Evolutionary conservation across 176 grass and related monocot species (phyloP), one percentile per base, ranked within the genome.

Genomic region (Dactylis glomerata): DNA sequence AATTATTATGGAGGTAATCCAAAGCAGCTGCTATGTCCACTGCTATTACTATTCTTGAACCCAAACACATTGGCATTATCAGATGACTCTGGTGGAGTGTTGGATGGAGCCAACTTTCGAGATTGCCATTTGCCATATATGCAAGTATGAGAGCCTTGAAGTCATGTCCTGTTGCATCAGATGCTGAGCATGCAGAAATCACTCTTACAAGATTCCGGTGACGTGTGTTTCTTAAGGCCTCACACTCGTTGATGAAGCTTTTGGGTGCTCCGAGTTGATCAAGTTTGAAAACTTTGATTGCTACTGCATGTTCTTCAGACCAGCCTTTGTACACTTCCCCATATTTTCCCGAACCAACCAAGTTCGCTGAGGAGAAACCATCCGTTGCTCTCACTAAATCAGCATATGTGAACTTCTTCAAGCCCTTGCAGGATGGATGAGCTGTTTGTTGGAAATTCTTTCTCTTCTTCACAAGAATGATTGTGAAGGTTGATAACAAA

Each of bases 331-430:
- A 73, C 8, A 72, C 68, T 1, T 3, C 10, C 68, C 68, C 68
- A 17, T 46, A 72, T 14, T 72, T 50, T n/a, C 89, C 89, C 8
- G 56, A 65, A 26, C 89, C 85, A 64, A 88, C 26, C 31, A 92
- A 78, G 50, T 86, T 92, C 15, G 27, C 26, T 1, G 10, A 78
- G 3, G 90, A 92, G 44, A 88, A 92, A 22, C 78, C 72, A 75
- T 68, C 31, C 55, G 90, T 92, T 86, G 73, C 86, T 76, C 33
- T 82, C 10, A 40, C 12, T 84, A 90, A 42, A 33, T 89, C 91
- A 41, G 23, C 49, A 69, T 92, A 84, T 28, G 84, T 77, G 22
- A 92, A 37, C 26, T 65, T 83, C 63, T 22, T 69, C 6, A 70
- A 46, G 5, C 54, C 47, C 8, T 37, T 22, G 14, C 0, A 17